Percentiles rank a stretch among this genome's conserved stretches.
These are phyloP conservation scores for Penicillium hesseltinei DNA, from an alignment of 2,329 filamentous ascomycete genomes.

Conservation along the genomic window DNA sequence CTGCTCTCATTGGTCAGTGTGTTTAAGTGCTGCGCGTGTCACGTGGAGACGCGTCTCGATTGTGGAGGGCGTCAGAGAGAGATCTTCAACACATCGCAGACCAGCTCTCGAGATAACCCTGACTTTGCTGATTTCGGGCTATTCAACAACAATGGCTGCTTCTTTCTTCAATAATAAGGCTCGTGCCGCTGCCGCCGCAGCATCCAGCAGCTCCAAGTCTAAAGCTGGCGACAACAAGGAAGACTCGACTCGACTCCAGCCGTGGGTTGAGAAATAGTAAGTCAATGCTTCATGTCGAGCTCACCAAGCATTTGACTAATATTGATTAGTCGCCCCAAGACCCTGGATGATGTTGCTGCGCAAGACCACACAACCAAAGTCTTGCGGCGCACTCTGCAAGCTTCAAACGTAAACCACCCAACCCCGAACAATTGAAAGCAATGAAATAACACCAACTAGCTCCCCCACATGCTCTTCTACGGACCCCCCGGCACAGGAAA, in stretches of 20 bases:
- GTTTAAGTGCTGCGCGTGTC: slow-evolving; percentile 32
- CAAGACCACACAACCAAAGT: slow-evolving; percentile 97
- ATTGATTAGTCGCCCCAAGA: slow-evolving; percentile 75
- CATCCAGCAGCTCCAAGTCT: slow-evolving; percentile 64
- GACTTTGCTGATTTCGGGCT: neutral
- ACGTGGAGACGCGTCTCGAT: slow-evolving; percentile 36
- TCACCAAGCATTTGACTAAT: neutral
- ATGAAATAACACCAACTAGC: slow-evolving; percentile 45
- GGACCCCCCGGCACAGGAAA: slow-evolving; percentile 96
- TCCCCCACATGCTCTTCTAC: slow-evolving; percentile 99
- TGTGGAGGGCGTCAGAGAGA: slow-evolving; percentile 15
- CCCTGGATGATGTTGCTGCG: slow-evolving; percentile 88
- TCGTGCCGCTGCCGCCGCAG: slow-evolving; percentile 68
- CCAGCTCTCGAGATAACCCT: neutral
- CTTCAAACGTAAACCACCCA: slow-evolving; percentile 68
- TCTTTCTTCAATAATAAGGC: slow-evolving; percentile 97
- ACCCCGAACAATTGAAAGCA: neutral
- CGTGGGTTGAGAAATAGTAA: slow-evolving; percentile 99
- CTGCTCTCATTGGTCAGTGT: slow-evolving; percentile 11
- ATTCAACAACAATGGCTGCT: slow-evolving; percentile 56
- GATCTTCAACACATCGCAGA: slow-evolving; percentile 10
- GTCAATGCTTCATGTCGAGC: slow-evolving; percentile 11
- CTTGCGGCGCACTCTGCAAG: slow-evolving; percentile 87
- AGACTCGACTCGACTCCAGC: slow-evolving; percentile 68
- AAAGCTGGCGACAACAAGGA: slow-evolving; percentile 64